Percentiles rank a stretch among this genome's conserved stretches.
Conservation (phyloP, 2,329 filamentous ascomycete species). For the Venturia aucupariae region DNA sequence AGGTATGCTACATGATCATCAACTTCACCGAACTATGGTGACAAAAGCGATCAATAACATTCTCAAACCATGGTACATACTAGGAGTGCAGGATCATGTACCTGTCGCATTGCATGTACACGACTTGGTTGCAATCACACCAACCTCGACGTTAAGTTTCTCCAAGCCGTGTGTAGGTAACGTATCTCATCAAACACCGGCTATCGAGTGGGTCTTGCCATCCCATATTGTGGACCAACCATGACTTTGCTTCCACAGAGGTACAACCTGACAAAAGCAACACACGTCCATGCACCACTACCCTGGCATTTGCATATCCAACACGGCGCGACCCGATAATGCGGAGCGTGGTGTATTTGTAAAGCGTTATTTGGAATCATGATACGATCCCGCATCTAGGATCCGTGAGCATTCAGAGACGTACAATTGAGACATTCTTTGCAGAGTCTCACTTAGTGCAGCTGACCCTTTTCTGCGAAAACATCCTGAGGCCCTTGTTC, state of each 20-base stretch:
- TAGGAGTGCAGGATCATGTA: constrained; percentile 7
- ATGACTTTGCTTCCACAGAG: neutral
- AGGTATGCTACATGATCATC: too few relatives aligned
- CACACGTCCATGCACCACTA: neutral
- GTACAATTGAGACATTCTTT: neutral
- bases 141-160: too few relatives aligned
- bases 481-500: neutral
- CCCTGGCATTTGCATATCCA: neutral
- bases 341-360: neutral
- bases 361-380: constrained; percentile 1
- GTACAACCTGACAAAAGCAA: neutral
- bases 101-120: neutral
- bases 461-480: neutral
- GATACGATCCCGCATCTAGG: neutral
- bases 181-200: too few relatives aligned
- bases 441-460: too few relatives aligned
- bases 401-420: neutral
- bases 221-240: neutral
- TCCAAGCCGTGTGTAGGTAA: too few relatives aligned
- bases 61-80: too few relatives aligned
- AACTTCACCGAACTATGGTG: too few relatives aligned
- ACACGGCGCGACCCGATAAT: neutral
- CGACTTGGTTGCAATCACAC: neutral
- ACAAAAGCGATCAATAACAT: too few relatives aligned
- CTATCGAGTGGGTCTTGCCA: too few relatives aligned